Evolutionary conservation across 441 rosid species (phyloP).

Genomic region (Eutrema salsugineum): DNA sequence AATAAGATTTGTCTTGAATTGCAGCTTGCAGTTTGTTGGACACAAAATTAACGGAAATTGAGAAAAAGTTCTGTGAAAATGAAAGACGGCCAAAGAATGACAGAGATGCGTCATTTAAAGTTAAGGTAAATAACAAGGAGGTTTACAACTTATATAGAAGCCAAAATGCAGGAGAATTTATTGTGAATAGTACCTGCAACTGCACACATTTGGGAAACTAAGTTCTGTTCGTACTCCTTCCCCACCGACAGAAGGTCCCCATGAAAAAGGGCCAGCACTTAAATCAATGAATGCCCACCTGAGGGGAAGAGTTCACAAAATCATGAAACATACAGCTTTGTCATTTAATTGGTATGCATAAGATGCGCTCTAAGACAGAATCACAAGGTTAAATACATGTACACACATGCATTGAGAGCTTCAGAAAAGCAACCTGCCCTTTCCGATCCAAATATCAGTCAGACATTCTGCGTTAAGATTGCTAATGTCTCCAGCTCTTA

Average conservation of each 20-base stretch:
- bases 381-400: slow-evolving; percentile 24
- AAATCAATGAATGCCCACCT: slow-evolving; percentile 99
- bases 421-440: slow-evolving; percentile 65
- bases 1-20: slow-evolving; percentile 95
- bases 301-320: slow-evolving; percentile 29
- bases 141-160: neutral
- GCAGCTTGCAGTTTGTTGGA: slow-evolving; percentile 78
- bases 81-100: neutral
- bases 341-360: slow-evolving; percentile 1
- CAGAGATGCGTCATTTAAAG: neutral
- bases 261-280: slow-evolving; percentile 93
- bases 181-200: slow-evolving; percentile 65
- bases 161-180: neutral
- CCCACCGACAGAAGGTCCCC: slow-evolving; percentile 99
- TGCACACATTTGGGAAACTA: slow-evolving; percentile 94
- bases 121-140: neutral
- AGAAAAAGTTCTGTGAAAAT: neutral
- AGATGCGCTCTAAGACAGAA: slow-evolving; percentile 10
- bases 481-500: slow-evolving; percentile 71
- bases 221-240: slow-evolving; percentile 94
- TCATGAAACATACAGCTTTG: slow-evolving; percentile 1
- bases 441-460: slow-evolving; percentile 96
- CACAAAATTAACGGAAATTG: neutral
- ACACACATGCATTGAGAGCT: slow-evolving; percentile 30
- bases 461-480: slow-evolving; percentile 87